Base-by-base conservation (phyloP, 495 filamentous ascomycete genomes). In the Penicillium arizonense region DNA sequence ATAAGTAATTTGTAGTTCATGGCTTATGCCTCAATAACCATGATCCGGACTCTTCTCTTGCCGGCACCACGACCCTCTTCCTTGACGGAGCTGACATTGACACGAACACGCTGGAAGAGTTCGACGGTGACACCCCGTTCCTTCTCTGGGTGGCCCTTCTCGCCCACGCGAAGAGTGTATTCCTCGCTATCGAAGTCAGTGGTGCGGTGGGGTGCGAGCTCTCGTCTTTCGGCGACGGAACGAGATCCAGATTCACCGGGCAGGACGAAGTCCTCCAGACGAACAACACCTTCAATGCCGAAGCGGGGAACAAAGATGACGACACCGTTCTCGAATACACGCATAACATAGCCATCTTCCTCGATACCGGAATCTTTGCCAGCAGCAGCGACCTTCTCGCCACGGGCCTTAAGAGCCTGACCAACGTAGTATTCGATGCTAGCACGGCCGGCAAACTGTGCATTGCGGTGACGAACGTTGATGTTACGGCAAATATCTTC, bases 381-480 rank as follows among this genome's bases (percentile, higher is more conserved):
- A 38, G 64, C 57, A 18, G 55, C 59, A n/a, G 70, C 61, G 53
- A 76, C 55, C 63, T 73, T 76, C 60, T 79, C 77, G 9, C 90
- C 82, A 35, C 86, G 83, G 12, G 90, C 90, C 70, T 94, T 94
- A 32, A 97, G 83, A 3, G 92, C 90, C 70, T 97, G 94, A 0
- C 94, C 94, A 7, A 98, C 94, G 66, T 97, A 97, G 70, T 96
- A 98, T 58, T 96, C 91, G 52, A 97, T 88, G 58, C 86, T 90
- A 30, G 95, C 91, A 44, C 94, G 84, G 14, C 91, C 95, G 3
- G 95, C 95, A 65, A 94, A 84, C 71, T 97, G 94, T 18, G 95
- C 94, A 65, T 98, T 98, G 51, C 94, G 87, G 66, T 98, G 95
- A 2, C 95, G 87, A 20, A 91, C 85, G 69, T 98, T 98, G 82